Conservation (phyloP, 768 basidiomycete genomes). For the Hygrophorus russula region DNA sequence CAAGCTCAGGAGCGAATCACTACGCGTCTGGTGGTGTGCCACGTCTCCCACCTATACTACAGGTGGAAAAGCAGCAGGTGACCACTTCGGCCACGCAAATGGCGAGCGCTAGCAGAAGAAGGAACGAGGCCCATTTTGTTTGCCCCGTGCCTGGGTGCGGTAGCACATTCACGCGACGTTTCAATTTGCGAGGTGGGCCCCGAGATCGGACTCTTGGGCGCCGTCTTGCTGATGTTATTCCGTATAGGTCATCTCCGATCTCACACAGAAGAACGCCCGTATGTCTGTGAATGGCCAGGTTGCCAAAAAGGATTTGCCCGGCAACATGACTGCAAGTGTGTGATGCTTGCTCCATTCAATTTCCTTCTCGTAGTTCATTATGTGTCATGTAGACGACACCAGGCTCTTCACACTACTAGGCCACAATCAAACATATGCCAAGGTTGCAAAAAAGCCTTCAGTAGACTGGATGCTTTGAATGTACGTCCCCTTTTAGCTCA, state of each 20-base stretch:
- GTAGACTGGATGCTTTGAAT: conserved; percentile 86
- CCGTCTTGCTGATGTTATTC: conserved; percentile 1
- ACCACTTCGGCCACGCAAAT: conserved; percentile 91
- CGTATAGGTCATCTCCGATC: conserved; percentile 78
- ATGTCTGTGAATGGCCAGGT: conserved; percentile 87
- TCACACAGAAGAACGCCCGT: conserved; percentile 92
- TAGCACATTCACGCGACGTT: conserved; percentile 91
- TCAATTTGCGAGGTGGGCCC: conserved; percentile 67
- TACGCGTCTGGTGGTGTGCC: conserved; percentile 42
- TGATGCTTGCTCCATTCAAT: conserved; percentile 11
- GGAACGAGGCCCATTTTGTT: conserved; percentile 86
- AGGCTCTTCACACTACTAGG: conserved; percentile 79
- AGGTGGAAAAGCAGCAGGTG: conserved; percentile 91
- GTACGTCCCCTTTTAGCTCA: conserved; percentile 38
- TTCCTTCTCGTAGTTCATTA: conserved; percentile 4
- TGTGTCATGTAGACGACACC: conserved; percentile 55
- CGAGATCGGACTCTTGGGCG: background rate
- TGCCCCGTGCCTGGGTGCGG: conserved; percentile 95
- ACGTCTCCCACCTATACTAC: conserved; percentile 70
- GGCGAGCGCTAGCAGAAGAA: conserved; percentile 78
- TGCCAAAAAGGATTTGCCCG: conserved; percentile 93
- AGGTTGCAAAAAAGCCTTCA: conserved; percentile 92
- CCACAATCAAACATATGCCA: conserved; percentile 79
- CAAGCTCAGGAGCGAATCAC: conserved; percentile 35
- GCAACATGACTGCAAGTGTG: conserved; percentile 95